Percentiles rank a stretch among this genome's conserved stretches.
Evolutionary conservation across 163 green algal genomes (phyloP).

Genomic region (Chlamydomonas reinhardtii): DNA sequence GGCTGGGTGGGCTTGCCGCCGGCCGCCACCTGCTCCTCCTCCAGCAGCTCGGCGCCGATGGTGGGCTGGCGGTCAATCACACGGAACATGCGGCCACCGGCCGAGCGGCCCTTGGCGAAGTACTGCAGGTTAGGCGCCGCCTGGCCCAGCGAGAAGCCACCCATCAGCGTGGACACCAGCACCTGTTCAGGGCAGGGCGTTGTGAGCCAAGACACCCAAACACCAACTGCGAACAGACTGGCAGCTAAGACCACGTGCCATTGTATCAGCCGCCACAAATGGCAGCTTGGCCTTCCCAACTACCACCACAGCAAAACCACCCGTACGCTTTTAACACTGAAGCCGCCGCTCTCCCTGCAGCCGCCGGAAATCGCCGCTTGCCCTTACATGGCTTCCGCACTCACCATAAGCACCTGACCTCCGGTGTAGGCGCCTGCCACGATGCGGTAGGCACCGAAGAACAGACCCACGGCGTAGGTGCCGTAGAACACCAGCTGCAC

Average conservation of each 20-base stretch:
- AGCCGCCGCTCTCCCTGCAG: too few relatives aligned
- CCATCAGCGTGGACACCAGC: constrained; percentile 75
- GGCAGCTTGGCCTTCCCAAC: too few relatives aligned
- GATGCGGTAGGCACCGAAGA: constrained; percentile 61
- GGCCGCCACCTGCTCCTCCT: neutral
- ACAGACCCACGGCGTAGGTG: constrained; percentile 65
- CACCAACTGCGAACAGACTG: too few relatives aligned
- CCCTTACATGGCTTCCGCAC: too few relatives aligned
- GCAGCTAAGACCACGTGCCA: too few relatives aligned
- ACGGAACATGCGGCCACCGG: constrained; percentile 68
- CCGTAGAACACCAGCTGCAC: constrained; percentile 52
- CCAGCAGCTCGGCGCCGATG: constrained; percentile 56
- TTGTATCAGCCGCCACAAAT: too few relatives aligned
- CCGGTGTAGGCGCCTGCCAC: constrained; percentile 50
- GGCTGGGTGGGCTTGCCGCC: neutral
- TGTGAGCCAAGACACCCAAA: too few relatives aligned
- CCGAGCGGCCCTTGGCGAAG: constrained; percentile 65
- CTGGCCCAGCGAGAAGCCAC: constrained; percentile 75
- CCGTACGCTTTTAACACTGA: too few relatives aligned
- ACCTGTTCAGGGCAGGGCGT: constrained; percentile 33
- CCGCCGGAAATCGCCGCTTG: too few relatives aligned
- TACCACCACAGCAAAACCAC: too few relatives aligned
- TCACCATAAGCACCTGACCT: constrained; percentile 62
- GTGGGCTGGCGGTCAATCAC: constrained; percentile 71
- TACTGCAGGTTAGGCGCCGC: constrained; percentile 71